Base-by-base conservation (phyloP, 176 grass and related monocot species). In the Miscanthus lutarioriparius region DNA sequence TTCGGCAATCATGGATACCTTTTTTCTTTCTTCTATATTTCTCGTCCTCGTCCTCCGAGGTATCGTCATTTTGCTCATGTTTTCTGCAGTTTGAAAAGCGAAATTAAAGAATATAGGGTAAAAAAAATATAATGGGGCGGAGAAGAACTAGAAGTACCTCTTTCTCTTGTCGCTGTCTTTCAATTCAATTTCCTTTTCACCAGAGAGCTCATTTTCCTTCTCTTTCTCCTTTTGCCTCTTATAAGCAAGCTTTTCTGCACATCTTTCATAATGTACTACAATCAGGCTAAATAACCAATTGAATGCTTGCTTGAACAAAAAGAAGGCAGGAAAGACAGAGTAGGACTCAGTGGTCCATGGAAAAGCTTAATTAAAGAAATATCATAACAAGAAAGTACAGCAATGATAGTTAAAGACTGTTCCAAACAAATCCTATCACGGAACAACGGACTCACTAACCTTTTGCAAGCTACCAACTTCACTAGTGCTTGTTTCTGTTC, bases 191-290 rank as follows among this genome's bases (percentile, higher is more conserved):
- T 91, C 90, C 36, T 76, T 87, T 61, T 83, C 90, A 78, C 49
- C 63, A 17, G 17, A 72, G 11, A 17, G 16, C 37, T 91, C 68
- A 4, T 79, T 81, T 47, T 90, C 92, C 67, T 88, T 93, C 67
- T 94, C 76, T 63, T 88, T 97, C 80, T 93, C 94, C 67, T 91
- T 98, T 71, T 87, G 85, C 85, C 89, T 95, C 85, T 87, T 95
- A 82, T 98, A 93, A 75, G 88, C 95, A 87, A 95, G 95, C 40
- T 95, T 98, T 82, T 98, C 95, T 95, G 92, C 91, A 89, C 95
- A 98, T 93, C 95, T 98, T 95, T 92, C 78, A 80, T 62, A 82
- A 66, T 83, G 82, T 64, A 92, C n/a, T 66, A 33, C 5, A 80
- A 79, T 86, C 67, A 92, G 81, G 72, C 71, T 53, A 85, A 67